These are phyloP conservation scores for Colletotrichum abscissum DNA, from an alignment of 2,329 filamentous ascomycete genomes.

Conservation along the genomic window DNA sequence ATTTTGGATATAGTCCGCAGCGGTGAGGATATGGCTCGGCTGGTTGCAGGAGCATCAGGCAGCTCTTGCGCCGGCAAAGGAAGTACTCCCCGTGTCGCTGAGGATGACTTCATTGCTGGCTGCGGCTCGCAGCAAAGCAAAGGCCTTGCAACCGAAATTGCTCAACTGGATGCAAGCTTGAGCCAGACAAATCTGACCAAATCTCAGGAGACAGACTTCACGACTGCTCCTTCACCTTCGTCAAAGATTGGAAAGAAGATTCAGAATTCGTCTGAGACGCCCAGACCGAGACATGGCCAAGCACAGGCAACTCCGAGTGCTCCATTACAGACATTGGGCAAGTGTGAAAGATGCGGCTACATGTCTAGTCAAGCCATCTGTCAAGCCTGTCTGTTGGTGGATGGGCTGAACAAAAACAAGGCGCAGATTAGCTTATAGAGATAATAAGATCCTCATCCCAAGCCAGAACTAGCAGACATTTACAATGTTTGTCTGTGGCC, in stretches of 20 bases:
- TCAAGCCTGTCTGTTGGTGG: conserved; percentile 91
- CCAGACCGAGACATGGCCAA: background rate
- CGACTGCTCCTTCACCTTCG: conserved; percentile 36
- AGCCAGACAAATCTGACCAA: conserved; percentile 70
- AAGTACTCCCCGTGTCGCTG: conserved; percentile 44
- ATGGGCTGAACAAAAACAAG: conserved; percentile 87
- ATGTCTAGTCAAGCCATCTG: conserved; percentile 94
- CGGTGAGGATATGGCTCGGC: conserved; percentile 92
- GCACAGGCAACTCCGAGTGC: background rate
- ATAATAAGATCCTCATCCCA: conserved; percentile 4
- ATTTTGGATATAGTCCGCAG: conserved; percentile 95
- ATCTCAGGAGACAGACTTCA: conserved; percentile 75
- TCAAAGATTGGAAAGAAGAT: background rate
- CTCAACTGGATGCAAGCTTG: conserved; percentile 81
- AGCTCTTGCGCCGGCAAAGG: conserved; percentile 57
- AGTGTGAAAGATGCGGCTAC: conserved; percentile 90
- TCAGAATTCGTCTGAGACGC: background rate
- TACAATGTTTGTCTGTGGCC: background rate
- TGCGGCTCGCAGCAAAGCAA: conserved; percentile 64
- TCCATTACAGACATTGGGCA: conserved; percentile 77
- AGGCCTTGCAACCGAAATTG: conserved; percentile 80
- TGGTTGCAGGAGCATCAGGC: conserved; percentile 74
- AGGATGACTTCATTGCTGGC: conserved; percentile 69
- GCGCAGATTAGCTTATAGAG: conserved; percentile 66
- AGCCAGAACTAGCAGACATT: background rate